Evolutionary conservation across 176 grass and related monocot genomes (phyloP), one percentile per base, ranked within the genome.

Genomic region (Carex parvula): DNA sequence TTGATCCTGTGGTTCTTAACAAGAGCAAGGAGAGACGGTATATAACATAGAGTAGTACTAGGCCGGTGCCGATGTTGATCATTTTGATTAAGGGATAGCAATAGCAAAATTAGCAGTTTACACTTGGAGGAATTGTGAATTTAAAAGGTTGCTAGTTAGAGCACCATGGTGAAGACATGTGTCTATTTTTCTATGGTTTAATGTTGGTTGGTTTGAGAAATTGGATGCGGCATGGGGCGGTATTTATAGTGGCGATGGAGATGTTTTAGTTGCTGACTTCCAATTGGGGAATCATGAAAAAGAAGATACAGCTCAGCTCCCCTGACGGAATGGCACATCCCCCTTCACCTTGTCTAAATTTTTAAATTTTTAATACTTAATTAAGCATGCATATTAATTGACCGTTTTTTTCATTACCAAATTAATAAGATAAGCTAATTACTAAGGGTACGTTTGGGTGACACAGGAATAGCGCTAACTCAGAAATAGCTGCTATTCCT

Each of bases 31-130:
- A 84, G 72, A 88, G 81, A 60, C 84, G 20, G 58, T 29, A 73
- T n/a, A 63, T 24, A 29, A 92, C 30, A 33, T 86, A 44, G 84
- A 92, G 37, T 14, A 86, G 85, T 54, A 54, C 65, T 14, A 94
- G 52, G 44, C 89, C 2, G 70, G 80, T 85, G 37, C 83, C 33
- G 57, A 87, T 81, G 61, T 6, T 29, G n/a, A 82, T 68, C 37
- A 67, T 68, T 82, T 46, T 21, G 5, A 41, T 26, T 3, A 22
- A 77, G 48, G n/a, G 60, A 62, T 60, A 57, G 10, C 46, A 10
- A 10, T 1, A 74, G 44, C 21, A 76, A 26, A 42, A n/a, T 29
- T 14, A 76, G 48, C 21, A 76, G 72, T 41, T 20, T 56, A 1
- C 56, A 73, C 0, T 22, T 72, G 8, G 4, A 26, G 42, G 9